These are phyloP conservation scores for Nicotiana knightiana DNA, from an alignment of 257 asterid genomes.

Conservation along the genomic window DNA sequence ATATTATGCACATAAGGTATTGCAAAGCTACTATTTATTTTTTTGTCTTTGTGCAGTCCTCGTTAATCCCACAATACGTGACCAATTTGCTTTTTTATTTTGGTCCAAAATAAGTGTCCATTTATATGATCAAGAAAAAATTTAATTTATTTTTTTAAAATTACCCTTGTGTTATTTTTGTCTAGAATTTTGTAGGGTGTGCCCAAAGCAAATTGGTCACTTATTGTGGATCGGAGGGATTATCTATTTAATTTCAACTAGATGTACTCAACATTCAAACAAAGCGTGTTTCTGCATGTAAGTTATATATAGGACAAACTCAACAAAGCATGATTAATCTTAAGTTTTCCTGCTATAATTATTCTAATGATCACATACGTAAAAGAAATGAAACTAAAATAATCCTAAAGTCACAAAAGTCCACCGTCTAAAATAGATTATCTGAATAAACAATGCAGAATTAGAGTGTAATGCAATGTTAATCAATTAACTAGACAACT, in stretches of 20 bases:
- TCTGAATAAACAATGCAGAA: neutral
- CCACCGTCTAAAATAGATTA: neutral
- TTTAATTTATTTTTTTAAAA: too few species aligned
- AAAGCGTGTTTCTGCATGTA: conserved; percentile 5
- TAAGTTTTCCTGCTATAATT: neutral
- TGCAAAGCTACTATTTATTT: neutral
- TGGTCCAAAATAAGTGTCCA: too few species aligned
- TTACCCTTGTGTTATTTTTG: too few species aligned
- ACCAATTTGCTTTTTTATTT: too few species aligned
- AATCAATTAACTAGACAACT: neutral
- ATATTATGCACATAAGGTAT: neutral
- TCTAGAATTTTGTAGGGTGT: too few species aligned
- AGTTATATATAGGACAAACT: neutral
- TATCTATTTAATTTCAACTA: neutral
- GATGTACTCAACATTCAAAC: neutral
- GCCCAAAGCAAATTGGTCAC: too few species aligned
- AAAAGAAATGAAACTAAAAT: neutral
- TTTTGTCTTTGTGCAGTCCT: neutral
- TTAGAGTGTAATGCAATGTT: neutral
- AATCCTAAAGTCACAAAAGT: neutral
- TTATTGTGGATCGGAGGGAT: too few species aligned
- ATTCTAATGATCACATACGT: neutral
- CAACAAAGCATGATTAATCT: neutral
- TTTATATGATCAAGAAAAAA: too few species aligned
- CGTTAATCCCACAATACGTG: too few species aligned